phyloP scores from a whole-genome alignment of 257 asterid species.

The Buddleja alternifolia region DNA sequence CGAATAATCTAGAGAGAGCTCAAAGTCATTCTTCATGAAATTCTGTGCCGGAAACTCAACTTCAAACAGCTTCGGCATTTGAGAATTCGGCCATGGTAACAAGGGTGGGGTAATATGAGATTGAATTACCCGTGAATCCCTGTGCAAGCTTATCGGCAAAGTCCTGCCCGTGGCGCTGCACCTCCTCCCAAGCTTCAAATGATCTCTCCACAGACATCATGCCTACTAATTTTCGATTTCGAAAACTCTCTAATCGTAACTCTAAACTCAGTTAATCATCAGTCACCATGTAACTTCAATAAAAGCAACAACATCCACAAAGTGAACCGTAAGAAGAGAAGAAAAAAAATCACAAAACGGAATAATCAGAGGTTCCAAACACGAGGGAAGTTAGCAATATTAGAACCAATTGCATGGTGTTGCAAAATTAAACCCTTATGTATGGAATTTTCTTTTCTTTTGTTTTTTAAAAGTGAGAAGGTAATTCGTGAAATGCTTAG shows the following conservation, averaged over 20 bases:
- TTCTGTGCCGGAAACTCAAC: conserved; percentile 67
- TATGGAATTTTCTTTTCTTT: no score
- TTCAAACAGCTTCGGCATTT: conserved; percentile 65
- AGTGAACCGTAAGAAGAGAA: no score
- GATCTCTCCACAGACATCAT: conserved; percentile 97
- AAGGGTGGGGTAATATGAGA: conserved; percentile 79
- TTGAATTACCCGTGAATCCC: conserved; percentile 84
- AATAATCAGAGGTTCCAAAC: no score
- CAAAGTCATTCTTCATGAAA: conserved; percentile 65
- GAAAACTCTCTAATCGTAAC: not conserved
- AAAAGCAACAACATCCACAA: no score
- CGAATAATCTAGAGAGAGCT: conserved; percentile 61
- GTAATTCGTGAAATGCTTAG: no score
- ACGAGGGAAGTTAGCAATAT: no score
- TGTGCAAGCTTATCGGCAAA: conserved; percentile 86
- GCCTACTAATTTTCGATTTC: not conserved
- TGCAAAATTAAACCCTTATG: no score
- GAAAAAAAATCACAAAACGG: no score
- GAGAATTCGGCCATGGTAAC: conserved; percentile 80
- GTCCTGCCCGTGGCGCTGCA: conserved; percentile 93
- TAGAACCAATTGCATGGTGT: no score
- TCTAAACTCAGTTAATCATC: not conserved
- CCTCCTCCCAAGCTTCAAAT: conserved; percentile 99
- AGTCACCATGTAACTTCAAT: not conserved
- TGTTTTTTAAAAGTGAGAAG: no score